These are phyloP conservation scores for Solanum medicagineum DNA, from an alignment of 257 asterid species.

Conservation along the genomic window DNA sequence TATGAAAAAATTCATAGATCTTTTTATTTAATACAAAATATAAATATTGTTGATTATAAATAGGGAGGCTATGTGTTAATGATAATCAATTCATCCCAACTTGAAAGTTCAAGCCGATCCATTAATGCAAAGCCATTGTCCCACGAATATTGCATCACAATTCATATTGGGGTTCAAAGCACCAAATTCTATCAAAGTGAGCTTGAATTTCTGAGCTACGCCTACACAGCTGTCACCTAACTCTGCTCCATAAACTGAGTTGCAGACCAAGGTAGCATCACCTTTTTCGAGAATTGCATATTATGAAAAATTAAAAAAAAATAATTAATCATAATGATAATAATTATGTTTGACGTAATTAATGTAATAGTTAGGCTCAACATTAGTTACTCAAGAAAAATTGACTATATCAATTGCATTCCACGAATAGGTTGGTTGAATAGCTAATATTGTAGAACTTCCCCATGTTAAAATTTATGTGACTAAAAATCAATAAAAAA, in stretches of 20 bases:
- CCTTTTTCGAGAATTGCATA: neutral
- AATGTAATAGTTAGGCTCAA: neutral
- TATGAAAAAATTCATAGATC: neutral
- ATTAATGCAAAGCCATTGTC: slow-evolving; percentile 21
- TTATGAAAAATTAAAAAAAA: neutral
- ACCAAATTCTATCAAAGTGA: neutral
- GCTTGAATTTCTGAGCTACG: neutral
- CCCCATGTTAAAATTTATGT: too few species aligned
- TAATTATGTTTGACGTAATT: too few species aligned
- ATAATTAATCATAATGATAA: neutral
- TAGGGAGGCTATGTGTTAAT: neutral
- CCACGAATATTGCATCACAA: slow-evolving; percentile 10
- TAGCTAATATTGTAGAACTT: too few species aligned
- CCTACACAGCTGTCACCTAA: neutral
- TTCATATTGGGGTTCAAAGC: slow-evolving; percentile 17
- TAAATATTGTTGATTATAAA: too few species aligned
- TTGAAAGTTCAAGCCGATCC: neutral
- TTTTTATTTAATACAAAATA: too few species aligned
- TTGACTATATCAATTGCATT: neutral
- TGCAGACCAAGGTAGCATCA: neutral
- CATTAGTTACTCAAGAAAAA: too few species aligned
- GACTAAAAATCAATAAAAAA: too few species aligned
- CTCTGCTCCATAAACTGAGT: neutral
- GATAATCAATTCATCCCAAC: neutral
- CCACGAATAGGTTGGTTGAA: neutral